Conservation (phyloP, 352 stramenopile species). For the Globisporangium canariense region DNA sequence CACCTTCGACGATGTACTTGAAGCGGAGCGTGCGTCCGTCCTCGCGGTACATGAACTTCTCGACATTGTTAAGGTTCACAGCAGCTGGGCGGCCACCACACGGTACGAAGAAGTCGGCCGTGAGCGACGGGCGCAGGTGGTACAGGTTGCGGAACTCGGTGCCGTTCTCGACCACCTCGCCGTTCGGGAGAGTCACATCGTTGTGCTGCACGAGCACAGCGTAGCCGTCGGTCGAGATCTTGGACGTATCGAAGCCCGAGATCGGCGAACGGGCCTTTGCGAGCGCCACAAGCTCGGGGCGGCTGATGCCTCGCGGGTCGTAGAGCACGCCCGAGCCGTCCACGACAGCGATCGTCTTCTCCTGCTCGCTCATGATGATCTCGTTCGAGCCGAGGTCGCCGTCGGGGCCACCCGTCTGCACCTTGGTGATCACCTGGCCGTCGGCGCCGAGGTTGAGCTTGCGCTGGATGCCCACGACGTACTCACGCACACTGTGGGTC, state of each 20-base stretch:
- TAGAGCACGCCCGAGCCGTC: slow-evolving; percentile 94
- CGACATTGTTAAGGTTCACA: slow-evolving; percentile 94
- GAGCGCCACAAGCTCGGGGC: slow-evolving; percentile 90
- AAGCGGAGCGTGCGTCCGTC: slow-evolving; percentile 82
- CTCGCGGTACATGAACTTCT: slow-evolving; percentile 79
- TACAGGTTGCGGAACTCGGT: slow-evolving; percentile 96
- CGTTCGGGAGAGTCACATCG: slow-evolving; percentile 62
- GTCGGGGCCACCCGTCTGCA: slow-evolving; percentile 96
- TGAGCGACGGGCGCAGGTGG: slow-evolving; percentile 91
- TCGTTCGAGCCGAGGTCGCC: slow-evolving; percentile 98
- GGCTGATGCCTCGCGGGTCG: slow-evolving; percentile 93
- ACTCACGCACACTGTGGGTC: slow-evolving; percentile 96
- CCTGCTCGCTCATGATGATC: slow-evolving; percentile 95
- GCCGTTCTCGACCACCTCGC: slow-evolving; percentile 89
- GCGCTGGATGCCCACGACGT: slow-evolving; percentile 92
- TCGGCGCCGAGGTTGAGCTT: slow-evolving; percentile 88
- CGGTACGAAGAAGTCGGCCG: slow-evolving; percentile 96
- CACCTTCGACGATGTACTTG: slow-evolving; percentile 96
- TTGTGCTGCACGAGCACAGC: slow-evolving; percentile 67
- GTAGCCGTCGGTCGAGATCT: slow-evolving; percentile 63
- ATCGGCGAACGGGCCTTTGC: slow-evolving; percentile 89
- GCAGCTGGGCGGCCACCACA: slow-evolving; percentile 94
- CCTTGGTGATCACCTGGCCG: slow-evolving; percentile 92
- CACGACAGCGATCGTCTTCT: slow-evolving; percentile 95
- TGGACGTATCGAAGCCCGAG: slow-evolving; percentile 84